These are phyloP conservation scores for Lichtheimia ramosa DNA, from an alignment of 371 early-diverging fungal species.

Conservation along the genomic window DNA sequence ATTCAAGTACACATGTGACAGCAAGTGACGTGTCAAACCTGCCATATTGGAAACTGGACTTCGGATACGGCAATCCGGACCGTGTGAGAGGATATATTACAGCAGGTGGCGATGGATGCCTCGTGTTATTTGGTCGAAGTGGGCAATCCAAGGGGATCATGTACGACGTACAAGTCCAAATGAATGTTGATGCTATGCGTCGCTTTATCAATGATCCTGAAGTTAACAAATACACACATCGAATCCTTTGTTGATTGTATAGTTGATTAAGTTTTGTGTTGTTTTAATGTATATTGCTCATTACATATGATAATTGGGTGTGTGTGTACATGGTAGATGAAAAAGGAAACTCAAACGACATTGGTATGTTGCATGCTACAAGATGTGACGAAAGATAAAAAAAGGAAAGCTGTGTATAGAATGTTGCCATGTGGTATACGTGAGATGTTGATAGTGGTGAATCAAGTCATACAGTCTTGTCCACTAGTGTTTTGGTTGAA, in stretches of 20 bases:
- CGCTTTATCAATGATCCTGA: slow-evolving; percentile 40
- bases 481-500: no score
- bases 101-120: slow-evolving; percentile 40
- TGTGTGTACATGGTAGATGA: background rate
- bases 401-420: background rate
- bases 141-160: slow-evolving; percentile 24
- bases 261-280: background rate
- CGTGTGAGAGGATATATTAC: slow-evolving; percentile 41
- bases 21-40: slow-evolving; percentile 31
- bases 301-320: background rate
- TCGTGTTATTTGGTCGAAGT: slow-evolving; percentile 33
- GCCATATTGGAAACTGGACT: slow-evolving; percentile 38
- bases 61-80: slow-evolving; percentile 37
- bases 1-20: slow-evolving; percentile 28
- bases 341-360: slow-evolving; percentile 1
- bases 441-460: background rate
- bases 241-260: slow-evolving; percentile 20
- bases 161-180: slow-evolving; percentile 42
- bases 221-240: slow-evolving; percentile 29
- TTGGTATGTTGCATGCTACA: no score
- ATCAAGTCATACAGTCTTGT: no score
- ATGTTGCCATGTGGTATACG: background rate
- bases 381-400: background rate
- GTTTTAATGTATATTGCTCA: background rate
- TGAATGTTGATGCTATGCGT: slow-evolving; percentile 37